Evolutionary conservation across 164 flowering plant species (phyloP).

Genomic region (Buxus sempervirens): DNA sequence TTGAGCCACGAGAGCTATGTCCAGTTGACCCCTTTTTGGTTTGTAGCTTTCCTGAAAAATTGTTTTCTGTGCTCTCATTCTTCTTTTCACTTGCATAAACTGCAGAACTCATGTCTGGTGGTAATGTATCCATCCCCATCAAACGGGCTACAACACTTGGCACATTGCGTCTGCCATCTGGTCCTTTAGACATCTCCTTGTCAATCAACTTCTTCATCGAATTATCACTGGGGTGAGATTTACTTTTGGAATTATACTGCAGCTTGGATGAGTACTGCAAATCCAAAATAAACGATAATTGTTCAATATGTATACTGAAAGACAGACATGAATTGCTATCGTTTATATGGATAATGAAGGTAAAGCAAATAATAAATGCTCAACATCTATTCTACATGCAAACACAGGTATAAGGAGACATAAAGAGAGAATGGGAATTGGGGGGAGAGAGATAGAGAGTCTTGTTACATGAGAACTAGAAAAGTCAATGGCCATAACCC

Average conservation of each 20-base stretch:
- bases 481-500: background rate
- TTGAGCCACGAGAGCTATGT: conserved; percentile 30
- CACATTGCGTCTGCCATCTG: conserved; percentile 41
- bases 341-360: no score
- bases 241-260: conserved; percentile 34
- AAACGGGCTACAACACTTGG: conserved; percentile 88
- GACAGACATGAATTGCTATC: no score
- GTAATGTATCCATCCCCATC: conserved; percentile 83
- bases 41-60: conserved; percentile 28
- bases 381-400: no score
- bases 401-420: background rate
- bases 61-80: conserved; percentile 21
- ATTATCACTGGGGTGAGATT: conserved; percentile 39
- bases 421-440: background rate
- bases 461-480: background rate
- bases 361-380: no score
- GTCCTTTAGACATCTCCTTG: conserved; percentile 56
- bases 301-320: background rate
- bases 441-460: background rate
- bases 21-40: conserved; percentile 22
- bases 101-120: conserved; percentile 41
- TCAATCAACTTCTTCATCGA: conserved; percentile 72
- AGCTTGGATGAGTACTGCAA: conserved; percentile 46
- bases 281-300: conserved; percentile 3
- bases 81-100: conserved; percentile 33